phyloP scores from a whole-genome alignment of 176 grass and related monocot genomes.

The Oryza punctata region DNA sequence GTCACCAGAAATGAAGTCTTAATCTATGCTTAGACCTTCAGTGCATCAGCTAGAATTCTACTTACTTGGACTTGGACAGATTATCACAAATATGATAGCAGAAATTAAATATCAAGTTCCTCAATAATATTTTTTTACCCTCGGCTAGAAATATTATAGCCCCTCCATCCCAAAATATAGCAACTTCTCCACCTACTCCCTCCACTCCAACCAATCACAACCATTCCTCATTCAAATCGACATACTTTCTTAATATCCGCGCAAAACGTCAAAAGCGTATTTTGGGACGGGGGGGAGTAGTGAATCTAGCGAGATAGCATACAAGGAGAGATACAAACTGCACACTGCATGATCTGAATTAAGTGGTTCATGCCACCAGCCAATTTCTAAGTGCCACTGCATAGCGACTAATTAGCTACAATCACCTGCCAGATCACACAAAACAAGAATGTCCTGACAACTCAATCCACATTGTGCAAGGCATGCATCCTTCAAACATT shows the following conservation, averaged over 20 bases:
- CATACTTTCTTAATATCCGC: too few relatives aligned
- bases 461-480: background rate
- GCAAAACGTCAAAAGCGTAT: too few relatives aligned
- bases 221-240: too few relatives aligned
- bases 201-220: too few relatives aligned
- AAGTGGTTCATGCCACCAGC: background rate
- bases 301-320: background rate
- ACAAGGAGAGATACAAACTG: background rate
- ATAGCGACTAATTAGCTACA: background rate
- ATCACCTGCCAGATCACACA: background rate
- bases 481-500: conserved; percentile 25
- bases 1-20: background rate
- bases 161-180: too few relatives aligned
- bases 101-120: background rate
- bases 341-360: background rate
- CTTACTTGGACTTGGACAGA: conserved; percentile 15
- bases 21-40: background rate
- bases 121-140: background rate
- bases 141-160: background rate
- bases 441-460: background rate
- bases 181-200: too few relatives aligned
- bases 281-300: too few relatives aligned
- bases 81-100: background rate
- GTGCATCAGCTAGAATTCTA: background rate
- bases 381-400: background rate